These are phyloP conservation scores for Calonectria leucothoes DNA, from an alignment of 2,329 filamentous ascomycete genomes.

Conservation along the genomic window DNA sequence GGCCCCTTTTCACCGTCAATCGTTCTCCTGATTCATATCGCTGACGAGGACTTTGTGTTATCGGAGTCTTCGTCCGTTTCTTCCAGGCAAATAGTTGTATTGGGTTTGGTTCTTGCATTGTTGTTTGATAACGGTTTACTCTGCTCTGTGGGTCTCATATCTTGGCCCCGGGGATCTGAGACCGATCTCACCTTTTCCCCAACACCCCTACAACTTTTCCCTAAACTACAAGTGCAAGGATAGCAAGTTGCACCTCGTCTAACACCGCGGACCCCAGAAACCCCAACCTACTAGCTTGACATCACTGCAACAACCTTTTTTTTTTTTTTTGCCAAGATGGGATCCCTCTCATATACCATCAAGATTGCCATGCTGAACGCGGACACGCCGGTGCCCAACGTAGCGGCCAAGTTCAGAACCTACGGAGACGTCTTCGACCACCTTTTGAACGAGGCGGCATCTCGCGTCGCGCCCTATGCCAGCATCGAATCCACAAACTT, in stretches of 20 bases:
- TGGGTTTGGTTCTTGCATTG: neutral
- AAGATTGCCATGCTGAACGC: slow-evolving; percentile 38
- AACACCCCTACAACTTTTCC: neutral
- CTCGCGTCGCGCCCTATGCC: slow-evolving; percentile 22
- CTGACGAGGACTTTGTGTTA: too few relatives aligned
- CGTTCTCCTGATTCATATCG: too few relatives aligned
- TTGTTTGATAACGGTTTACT: neutral
- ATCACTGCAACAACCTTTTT: neutral
- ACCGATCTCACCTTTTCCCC: neutral
- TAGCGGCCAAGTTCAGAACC: slow-evolving; percentile 19
- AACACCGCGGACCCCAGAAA: neutral
- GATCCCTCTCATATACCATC: slow-evolving; percentile 23
- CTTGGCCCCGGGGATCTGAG: neutral
- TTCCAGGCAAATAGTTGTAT: neutral
- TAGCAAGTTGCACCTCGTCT: neutral
- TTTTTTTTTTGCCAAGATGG: too few relatives aligned
- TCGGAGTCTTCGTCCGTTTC: neutral
- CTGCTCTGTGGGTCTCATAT: neutral
- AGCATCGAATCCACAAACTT: slow-evolving; percentile 45
- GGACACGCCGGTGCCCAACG: slow-evolving; percentile 33
- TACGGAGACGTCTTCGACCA: slow-evolving; percentile 36
- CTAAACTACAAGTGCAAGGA: neutral
- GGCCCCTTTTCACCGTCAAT: neutral
- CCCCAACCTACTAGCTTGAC: neutral
- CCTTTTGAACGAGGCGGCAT: slow-evolving; percentile 28